Evolutionary conservation across 306 rosid genomes (phyloP), one percentile per base, ranked within the genome.

Genomic region (Prunus mongolica): DNA sequence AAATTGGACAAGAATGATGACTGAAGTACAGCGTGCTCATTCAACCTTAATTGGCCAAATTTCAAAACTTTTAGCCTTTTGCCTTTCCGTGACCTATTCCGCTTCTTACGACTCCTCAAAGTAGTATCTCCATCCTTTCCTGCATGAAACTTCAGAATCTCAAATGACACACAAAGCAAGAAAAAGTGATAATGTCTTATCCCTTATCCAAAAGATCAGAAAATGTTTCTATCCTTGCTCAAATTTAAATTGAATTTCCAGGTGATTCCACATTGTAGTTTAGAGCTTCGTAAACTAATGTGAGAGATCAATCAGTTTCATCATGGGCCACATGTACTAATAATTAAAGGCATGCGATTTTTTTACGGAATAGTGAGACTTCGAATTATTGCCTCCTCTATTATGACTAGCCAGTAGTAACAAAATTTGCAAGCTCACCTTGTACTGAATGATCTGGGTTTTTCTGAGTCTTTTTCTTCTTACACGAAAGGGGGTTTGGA

Each of bases 401-500:
- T 32, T 32, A 49, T 30, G 58, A 45, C 62, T 34, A 32, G 22
- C 8, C 62, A 11, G 63, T n/a, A 32, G 27, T 52, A 30, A 41
- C 10, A 12, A 45, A 27, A 49, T 30, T 47, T 49, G 41, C 41
- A 79, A 74, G 56, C 60, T 79, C 74, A 88, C 98, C 97, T 91
- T 91, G 88, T 15, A 2, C 51, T 7, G 79, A 56, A 46, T 67
- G 67, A 47, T 81, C 83, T 71, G 83, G 81, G 63, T 66, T 88
- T 82, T 78, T 85, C 30, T 2, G 67, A 25, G 51, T 83, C 87
- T 90, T 91, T 84, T 89, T 89, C 87, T 86, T 89, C 89, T 84
- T 84, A 83, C 93, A 87, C 14, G 98, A 93, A 78, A 91, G 96
- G 34, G 98, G 97, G 76, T 93, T 93, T 63, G 97, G 98, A 74